phyloP scores from a whole-genome alignment of 441 rosid genomes.

The Erodium texanum region DNA sequence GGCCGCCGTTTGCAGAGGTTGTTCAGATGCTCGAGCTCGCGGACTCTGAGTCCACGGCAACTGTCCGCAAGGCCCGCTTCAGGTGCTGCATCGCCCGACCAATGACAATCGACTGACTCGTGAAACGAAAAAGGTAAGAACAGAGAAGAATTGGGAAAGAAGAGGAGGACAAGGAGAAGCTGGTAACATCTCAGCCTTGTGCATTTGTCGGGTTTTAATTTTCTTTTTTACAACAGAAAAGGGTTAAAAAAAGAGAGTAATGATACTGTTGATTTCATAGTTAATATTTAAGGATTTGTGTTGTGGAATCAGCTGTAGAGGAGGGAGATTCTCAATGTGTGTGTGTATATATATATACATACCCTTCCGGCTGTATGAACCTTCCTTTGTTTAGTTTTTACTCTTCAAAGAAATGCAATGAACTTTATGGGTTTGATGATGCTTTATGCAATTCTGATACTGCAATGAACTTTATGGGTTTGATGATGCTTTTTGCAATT shows the following conservation, averaged over 20 bases:
- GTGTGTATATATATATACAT: background rate
- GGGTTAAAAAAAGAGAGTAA: background rate
- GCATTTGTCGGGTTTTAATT: too few relatives aligned
- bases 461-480: too few relatives aligned
- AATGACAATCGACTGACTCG: conserved; percentile 33
- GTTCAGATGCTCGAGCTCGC: background rate
- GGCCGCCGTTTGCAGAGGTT: background rate
- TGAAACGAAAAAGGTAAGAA: background rate
- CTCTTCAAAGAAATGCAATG: background rate
- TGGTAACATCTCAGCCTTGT: background rate
- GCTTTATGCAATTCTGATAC: too few relatives aligned
- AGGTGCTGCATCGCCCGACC: conserved; percentile 39
- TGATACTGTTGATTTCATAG: background rate
- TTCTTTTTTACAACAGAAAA: background rate
- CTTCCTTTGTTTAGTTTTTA: background rate
- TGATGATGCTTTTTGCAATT: too few relatives aligned
- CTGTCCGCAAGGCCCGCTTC: background rate
- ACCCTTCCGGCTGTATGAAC: background rate
- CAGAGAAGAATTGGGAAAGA: too few relatives aligned
- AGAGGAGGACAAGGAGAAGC: conserved; percentile 8
- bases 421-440: background rate
- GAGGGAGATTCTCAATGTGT: background rate
- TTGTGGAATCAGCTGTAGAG: background rate
- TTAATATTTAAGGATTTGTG: background rate
- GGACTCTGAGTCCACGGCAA: background rate